Conservation (phyloP, 352 stramenopile genomes). For the Pythium sukuiense region DNA sequence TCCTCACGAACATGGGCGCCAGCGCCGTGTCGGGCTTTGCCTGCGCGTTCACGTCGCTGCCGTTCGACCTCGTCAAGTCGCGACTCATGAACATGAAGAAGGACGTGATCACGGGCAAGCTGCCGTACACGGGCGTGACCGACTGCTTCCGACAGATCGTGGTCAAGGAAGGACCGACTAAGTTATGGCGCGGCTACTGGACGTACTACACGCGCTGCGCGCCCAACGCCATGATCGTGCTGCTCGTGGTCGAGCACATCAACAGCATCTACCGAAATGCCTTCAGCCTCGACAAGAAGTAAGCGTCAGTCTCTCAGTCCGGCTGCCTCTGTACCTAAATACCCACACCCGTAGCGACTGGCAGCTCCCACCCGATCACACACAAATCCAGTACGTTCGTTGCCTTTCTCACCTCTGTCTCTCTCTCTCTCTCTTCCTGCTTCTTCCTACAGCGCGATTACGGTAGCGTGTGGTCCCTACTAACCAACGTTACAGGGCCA, state of each 20-base stretch:
- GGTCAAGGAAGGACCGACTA: conserved; percentile 92
- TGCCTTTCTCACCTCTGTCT: background rate
- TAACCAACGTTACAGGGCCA: background rate
- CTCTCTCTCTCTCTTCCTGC: background rate
- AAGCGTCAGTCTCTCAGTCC: background rate
- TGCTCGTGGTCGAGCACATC: conserved; percentile 96
- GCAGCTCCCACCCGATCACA: too few species aligned
- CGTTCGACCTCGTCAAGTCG: conserved; percentile 99
- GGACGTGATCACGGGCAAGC: conserved; percentile 85
- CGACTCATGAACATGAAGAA: conserved; percentile 98
- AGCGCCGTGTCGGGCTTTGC: conserved; percentile 97
- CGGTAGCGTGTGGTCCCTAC: background rate
- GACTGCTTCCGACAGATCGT: conserved; percentile 96
- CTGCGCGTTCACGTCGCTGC: conserved; percentile 96
- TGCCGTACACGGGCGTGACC: conserved; percentile 94
- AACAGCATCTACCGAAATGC: conserved; percentile 85
- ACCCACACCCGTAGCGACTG: too few species aligned
- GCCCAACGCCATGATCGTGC: conserved; percentile 99
- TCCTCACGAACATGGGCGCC: conserved; percentile 92
- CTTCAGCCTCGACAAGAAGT: conserved; percentile 49
- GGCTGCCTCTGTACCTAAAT: background rate
- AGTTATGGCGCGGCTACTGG: conserved; percentile 97
- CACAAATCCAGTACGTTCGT: background rate
- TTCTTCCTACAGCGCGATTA: background rate
- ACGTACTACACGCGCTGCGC: conserved; percentile 98